Evolutionary conservation across 2,329 filamentous ascomycete species (phyloP).

Genomic region (Lasiodiplodia theobromae): DNA sequence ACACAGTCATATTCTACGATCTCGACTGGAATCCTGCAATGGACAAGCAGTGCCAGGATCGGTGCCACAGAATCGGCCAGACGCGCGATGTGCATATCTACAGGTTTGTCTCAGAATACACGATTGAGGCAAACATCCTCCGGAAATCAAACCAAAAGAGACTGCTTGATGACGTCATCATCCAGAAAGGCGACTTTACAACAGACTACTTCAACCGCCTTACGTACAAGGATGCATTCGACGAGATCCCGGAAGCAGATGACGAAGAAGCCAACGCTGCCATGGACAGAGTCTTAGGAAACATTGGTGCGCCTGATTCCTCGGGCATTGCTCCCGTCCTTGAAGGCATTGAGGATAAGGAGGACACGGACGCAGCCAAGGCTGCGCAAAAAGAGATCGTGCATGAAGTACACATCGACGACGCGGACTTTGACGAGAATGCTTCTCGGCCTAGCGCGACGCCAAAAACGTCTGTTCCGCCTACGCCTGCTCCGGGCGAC

Average conservation of each 20-base stretch:
- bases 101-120: slow-evolving; percentile 67
- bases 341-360: slow-evolving; percentile 88
- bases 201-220: slow-evolving; percentile 93
- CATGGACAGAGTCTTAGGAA: slow-evolving; percentile 82
- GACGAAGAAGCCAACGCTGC: slow-evolving; percentile 69
- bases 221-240: slow-evolving; percentile 72
- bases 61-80: slow-evolving; percentile 96
- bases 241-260: slow-evolving; percentile 50
- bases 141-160: slow-evolving; percentile 97
- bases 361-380: slow-evolving; percentile 88
- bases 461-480: slow-evolving; percentile 32
- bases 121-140: slow-evolving; percentile 96
- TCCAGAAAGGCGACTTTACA: slow-evolving; percentile 97
- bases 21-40: slow-evolving; percentile 99
- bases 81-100: slow-evolving; percentile 98
- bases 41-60: slow-evolving; percentile 99
- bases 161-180: slow-evolving; percentile 96
- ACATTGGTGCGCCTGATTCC: slow-evolving; percentile 50
- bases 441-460: slow-evolving; percentile 36
- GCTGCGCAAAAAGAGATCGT: slow-evolving; percentile 87
- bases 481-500: slow-evolving; percentile 2
- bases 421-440: slow-evolving; percentile 49
- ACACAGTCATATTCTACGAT: slow-evolving; percentile 98
- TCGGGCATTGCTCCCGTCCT: slow-evolving; percentile 75
- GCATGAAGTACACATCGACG: slow-evolving; percentile 58